A percentile compares a stretch with the other conserved stretches of the same genome.
These are phyloP conservation scores for Boletus sp. DNA, from an alignment of 1,284 basidiomycete species.

Conservation along the genomic window DNA sequence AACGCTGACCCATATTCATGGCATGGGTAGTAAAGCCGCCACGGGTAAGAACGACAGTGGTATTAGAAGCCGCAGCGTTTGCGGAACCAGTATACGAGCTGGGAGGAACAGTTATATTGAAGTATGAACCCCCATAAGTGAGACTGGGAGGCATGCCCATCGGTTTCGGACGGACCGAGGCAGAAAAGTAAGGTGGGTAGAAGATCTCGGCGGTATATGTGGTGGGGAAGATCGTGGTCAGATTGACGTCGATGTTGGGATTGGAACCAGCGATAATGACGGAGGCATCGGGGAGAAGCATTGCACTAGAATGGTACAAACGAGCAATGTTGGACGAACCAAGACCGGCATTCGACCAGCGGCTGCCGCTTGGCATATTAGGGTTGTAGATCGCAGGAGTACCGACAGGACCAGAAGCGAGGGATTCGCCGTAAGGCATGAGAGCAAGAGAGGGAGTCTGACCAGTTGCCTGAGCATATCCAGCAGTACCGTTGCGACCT, in stretches of 20 bases:
- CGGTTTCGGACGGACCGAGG: conserved; percentile 67
- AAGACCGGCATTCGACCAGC: conserved; percentile 74
- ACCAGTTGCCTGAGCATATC: conserved; percentile 56
- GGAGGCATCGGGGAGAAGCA: conserved; percentile 84
- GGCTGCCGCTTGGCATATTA: conserved; percentile 53
- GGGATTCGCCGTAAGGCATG: conserved; percentile 64
- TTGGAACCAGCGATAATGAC: conserved; percentile 90
- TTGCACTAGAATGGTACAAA: conserved; percentile 86
- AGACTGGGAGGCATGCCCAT: conserved; percentile 70
- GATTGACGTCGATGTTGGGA: conserved; percentile 84
- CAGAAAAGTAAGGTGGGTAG: conserved; percentile 80
- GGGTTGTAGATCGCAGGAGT: conserved; percentile 79
- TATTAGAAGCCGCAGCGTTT: conserved; percentile 69
- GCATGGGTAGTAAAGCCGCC: conserved; percentile 93
- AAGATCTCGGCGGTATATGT: conserved; percentile 86
- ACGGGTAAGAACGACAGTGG: conserved; percentile 79
- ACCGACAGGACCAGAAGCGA: conserved; percentile 62
- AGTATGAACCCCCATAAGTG: conserved; percentile 82
- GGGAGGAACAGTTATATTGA: conserved; percentile 61
- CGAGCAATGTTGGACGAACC: conserved; percentile 61
- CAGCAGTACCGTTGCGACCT: conserved; percentile 72
- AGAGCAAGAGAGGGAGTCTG: conserved; percentile 39
- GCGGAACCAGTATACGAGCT: conserved; percentile 62
- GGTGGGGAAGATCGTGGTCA: conserved; percentile 71
- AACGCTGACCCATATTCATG: conserved; percentile 92